Evolutionary conservation across 768 basidiomycete species (phyloP), one percentile per base, ranked within the genome.

Genomic region (Jaapia argillacea): DNA sequence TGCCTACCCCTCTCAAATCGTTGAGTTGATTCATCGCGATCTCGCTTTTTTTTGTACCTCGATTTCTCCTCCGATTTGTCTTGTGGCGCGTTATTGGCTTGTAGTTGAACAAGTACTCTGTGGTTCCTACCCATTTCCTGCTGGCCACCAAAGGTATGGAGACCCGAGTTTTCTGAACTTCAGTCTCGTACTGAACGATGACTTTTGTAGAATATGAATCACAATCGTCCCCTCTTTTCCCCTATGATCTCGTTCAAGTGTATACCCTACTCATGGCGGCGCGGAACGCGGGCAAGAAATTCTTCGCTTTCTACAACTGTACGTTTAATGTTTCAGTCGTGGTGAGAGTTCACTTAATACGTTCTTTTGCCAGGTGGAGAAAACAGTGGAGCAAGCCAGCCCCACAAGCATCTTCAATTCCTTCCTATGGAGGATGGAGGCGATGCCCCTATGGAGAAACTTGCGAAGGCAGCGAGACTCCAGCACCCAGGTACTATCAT

Each of bases 231-330:
- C 91, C 92, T 4, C 70, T 92, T 18, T 63, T 76, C 47, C 92
- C 92, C 0, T 57, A 73, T 13, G 89, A 96, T 55, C 72, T 96
- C 7, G 75, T 84, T 3, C 78, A 84, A 45, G 69, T 79, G 4
- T 92, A 91, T 62, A 58, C 67, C n/a, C 65, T 94, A 23, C 66
- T 97, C 2, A 58, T 71, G 1, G 82, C 87, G 3, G 88, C 80
- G 36, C 69, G 70, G 33, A 73, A 75, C 52, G 68, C 66, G 0
- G 76, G 78, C 12, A 71, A 68, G 46, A 69, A 64, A 25, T 68
- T 81, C 44, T 75, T 96, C 44, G 86, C 85, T 1, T 96, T 96
- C 63, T 96, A 91, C 62, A 97, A 97, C 50, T 94, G 92, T 79
- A 59, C 56, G 73, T 58, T 16, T 23, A 48, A 42, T 20, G 28